Evolutionary conservation across 2,329 filamentous ascomycete genomes (phyloP), one percentile per base, ranked within the genome.

Genomic region (Colletotrichum sp.): DNA sequence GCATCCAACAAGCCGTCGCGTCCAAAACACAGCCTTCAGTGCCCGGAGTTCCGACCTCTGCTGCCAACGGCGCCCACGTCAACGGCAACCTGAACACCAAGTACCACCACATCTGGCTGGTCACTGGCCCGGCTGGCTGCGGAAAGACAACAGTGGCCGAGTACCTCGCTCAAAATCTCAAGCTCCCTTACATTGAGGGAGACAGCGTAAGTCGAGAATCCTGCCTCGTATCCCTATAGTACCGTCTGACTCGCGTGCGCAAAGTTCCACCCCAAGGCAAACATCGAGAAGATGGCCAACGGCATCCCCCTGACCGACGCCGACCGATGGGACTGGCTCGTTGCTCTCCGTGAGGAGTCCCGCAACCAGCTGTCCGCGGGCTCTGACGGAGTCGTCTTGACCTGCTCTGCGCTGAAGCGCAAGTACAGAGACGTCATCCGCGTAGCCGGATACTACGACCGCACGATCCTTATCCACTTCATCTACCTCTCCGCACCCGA

Each of bases 271-370:
- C 92, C 95, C 1, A 86, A 90, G 36, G 89, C 94, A 81, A 98
- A 96, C 86, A 93, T 96, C 80, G 93, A 96, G 71, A 99, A 99
- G 86, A 99, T 99, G 97, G 90, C 91, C 82, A 90, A 90, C 79
- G 95, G 95, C 79, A 93, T 92, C 72, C 96, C 97, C 4, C 90
- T 99, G 44, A 98, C 95, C 72, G 97, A 99, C 83, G 93, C 93
- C 76, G 97, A 99, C 86, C 94, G 97, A 78, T 99, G 97, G 97
- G 96, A 98, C 87, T 99, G 97, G 97, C 92, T 99, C 78, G 95
- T 94, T 63, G 89, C 89, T 15, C 90, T 97, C 16, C 94, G 95
- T 78, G 91, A 95, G 78, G 93, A 93, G 81, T 91, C 92, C 8
- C 88, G 93, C 71, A 85, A 86, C 69, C 87, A 87, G 67, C 87